Evolutionary conservation across 495 filamentous ascomycete species (phyloP).

Genomic region (Copromyces sp.): DNA sequence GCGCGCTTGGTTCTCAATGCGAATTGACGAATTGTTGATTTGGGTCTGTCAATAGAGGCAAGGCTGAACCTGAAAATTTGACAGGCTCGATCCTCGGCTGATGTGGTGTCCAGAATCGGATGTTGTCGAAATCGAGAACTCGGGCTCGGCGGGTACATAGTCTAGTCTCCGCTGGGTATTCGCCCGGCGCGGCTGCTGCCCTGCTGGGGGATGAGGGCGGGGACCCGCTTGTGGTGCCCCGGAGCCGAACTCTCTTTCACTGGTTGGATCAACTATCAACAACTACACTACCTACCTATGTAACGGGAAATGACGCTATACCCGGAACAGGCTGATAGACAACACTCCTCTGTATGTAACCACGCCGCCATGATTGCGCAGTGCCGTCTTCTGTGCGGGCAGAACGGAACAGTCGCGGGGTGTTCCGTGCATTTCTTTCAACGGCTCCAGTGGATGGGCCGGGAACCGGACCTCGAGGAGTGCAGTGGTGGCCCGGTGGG

Average conservation of each 20-base stretch:
- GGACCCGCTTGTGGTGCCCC: background rate
- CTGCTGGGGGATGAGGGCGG: background rate
- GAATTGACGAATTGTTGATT: background rate
- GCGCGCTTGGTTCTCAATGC: background rate
- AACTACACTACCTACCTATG: background rate
- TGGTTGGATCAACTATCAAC: background rate
- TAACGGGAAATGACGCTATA: background rate
- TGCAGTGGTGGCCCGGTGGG: background rate
- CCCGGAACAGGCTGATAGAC: background rate
- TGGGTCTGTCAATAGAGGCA: background rate
- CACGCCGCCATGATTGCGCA: background rate
- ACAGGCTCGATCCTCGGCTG: constrained; percentile 11
- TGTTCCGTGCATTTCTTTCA: constrained; percentile 5
- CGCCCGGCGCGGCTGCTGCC: background rate
- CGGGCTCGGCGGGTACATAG: background rate
- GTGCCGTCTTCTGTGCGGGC: background rate
- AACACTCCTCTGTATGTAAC: background rate
- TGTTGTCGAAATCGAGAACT: constrained; percentile 12
- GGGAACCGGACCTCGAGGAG: background rate
- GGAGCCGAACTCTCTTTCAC: background rate
- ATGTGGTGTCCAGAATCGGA: constrained; percentile 18
- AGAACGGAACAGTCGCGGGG: background rate
- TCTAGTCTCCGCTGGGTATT: background rate
- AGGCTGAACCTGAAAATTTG: background rate
- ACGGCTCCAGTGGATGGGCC: background rate